Evolutionary conservation across 192 early-diverging fungal genomes (phyloP).

Genomic region (Mortierella antarctica): DNA sequence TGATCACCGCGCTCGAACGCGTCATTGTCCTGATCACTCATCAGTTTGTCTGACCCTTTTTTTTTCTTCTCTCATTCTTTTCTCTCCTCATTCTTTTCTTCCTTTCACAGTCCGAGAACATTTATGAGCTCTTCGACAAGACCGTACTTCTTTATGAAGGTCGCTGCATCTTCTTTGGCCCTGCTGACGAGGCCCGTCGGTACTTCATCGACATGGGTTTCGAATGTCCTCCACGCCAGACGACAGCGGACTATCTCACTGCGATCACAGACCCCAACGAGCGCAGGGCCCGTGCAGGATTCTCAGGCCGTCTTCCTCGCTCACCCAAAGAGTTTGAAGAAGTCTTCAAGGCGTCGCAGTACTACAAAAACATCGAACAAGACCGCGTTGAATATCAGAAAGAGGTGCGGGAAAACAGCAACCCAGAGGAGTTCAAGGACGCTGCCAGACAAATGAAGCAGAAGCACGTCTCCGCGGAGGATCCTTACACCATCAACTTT

Average conservation of each 20-base stretch:
- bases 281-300: conserved; percentile 64
- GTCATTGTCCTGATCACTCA: neutral
- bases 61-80: conserved; percentile 61
- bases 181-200: conserved; percentile 61
- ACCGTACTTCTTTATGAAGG: conserved; percentile 75
- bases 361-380: conserved; percentile 51
- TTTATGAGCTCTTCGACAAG: conserved; percentile 79
- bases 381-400: conserved; percentile 59
- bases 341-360: conserved; percentile 57
- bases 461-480: conserved; percentile 57
- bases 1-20: neutral
- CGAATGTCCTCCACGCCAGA: conserved; percentile 71
- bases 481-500: conserved; percentile 75
- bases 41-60: too few species aligned
- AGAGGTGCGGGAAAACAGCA: conserved; percentile 27
- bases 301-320: conserved; percentile 62
- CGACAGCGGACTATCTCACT: conserved; percentile 78
- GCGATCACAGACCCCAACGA: conserved; percentile 73
- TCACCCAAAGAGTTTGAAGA: conserved; percentile 73
- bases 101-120: conserved; percentile 70
- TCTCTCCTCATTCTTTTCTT: conserved; percentile 19
- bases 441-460: conserved; percentile 68
- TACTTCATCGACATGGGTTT: conserved; percentile 76
- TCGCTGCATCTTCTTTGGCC: conserved; percentile 77
- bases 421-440: conserved; percentile 52